Conservation (phyloP, 1,139 yeast species). For the Nakaseomyces glabratus region DNA sequence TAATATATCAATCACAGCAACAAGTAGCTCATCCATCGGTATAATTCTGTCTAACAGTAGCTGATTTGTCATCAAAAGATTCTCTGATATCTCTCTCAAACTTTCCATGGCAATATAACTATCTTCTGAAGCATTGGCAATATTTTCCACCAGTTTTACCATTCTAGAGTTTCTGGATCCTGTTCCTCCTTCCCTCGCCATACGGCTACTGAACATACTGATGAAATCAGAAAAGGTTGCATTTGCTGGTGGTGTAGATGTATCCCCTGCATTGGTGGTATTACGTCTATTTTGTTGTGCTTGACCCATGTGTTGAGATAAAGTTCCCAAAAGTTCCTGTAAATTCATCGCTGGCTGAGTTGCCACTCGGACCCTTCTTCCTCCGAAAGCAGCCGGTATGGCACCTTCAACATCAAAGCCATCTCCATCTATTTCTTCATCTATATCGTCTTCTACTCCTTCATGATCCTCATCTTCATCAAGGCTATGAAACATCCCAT, state of each 20-base stretch:
- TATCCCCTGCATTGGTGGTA: conserved; percentile 21
- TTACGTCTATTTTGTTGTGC: conserved; percentile 14
- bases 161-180: conserved; percentile 17
- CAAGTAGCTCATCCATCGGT: conserved; percentile 52
- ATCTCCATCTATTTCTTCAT: conserved; percentile 18
- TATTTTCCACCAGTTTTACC: conserved; percentile 21
- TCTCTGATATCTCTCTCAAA: conserved; percentile 53
- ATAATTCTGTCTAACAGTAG: conserved; percentile 53
- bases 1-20: conserved; percentile 50
- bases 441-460: conserved; percentile 16
- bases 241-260: conserved; percentile 7
- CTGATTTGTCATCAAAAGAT: conserved; percentile 60
- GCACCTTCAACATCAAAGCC: conserved; percentile 16
- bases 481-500: conserved; percentile 16
- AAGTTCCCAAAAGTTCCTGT: conserved; percentile 19
- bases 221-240: conserved; percentile 10
- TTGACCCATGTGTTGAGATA: too few species aligned
- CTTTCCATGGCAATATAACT: conserved; percentile 47
- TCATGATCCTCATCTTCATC: conserved; percentile 16
- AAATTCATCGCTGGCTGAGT: conserved; percentile 13
- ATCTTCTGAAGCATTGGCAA: conserved; percentile 33
- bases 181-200: conserved; percentile 21
- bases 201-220: conserved; percentile 32
- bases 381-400: conserved; percentile 7
- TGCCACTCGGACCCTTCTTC: conserved; percentile 7